Conservation (phyloP, 306 rosid genomes). For the Quercus glauca region DNA sequence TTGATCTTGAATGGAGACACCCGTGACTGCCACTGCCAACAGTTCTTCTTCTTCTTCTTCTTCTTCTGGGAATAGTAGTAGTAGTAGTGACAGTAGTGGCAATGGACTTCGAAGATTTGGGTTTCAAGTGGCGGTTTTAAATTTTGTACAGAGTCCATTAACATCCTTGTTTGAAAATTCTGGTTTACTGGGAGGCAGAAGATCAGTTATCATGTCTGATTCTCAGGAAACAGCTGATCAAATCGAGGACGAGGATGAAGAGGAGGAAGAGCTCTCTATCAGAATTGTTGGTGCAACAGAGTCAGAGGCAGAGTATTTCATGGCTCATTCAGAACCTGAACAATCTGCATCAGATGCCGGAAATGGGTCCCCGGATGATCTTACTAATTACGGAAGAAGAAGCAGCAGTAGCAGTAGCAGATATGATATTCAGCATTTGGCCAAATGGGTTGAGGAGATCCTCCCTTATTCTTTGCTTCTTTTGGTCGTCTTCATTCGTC, state of each 20-base stretch:
- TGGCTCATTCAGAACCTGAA: neutral
- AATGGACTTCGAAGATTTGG: constrained; percentile 8
- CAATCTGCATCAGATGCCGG: neutral
- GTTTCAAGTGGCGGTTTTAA: constrained; percentile 14
- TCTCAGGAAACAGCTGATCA: neutral
- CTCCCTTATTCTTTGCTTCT: constrained; percentile 79
- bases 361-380: neutral
- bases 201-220: neutral
- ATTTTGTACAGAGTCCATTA: constrained; percentile 7
- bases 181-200: constrained; percentile 6
- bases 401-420: constrained; percentile 9
- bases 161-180: constrained; percentile 22
- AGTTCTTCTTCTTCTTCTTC: neutral
- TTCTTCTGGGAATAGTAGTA: neutral
- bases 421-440: constrained; percentile 71
- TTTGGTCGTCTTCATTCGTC: constrained; percentile 77
- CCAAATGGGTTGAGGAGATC: constrained; percentile 75
- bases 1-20: neutral
- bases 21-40: neutral
- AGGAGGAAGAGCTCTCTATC: constrained; percentile 28
- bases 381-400: neutral
- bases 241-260: neutral
- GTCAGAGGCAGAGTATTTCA: constrained; percentile 2
- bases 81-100: neutral
- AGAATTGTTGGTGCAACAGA: constrained; percentile 25